Evolutionary conservation across 805 yeast genomes (phyloP).

Genomic region (Zygoascus biomembranicola): DNA sequence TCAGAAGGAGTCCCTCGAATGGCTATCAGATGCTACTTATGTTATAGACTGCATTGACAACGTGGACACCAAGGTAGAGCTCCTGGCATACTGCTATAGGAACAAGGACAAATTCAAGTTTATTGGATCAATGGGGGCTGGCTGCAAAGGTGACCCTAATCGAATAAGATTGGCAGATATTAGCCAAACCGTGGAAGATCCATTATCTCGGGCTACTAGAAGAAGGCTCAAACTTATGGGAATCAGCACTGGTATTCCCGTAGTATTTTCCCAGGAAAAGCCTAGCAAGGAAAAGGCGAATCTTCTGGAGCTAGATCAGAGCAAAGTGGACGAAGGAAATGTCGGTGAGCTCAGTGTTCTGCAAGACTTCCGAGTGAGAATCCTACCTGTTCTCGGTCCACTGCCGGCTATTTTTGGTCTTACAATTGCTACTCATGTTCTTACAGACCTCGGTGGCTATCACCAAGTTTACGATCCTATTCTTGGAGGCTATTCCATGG

Average conservation of each 20-base stretch:
- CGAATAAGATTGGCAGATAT: conserved; percentile 85
- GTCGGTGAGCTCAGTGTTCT: conserved; percentile 84
- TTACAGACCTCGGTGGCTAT: conserved; percentile 77
- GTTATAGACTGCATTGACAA: conserved; percentile 95
- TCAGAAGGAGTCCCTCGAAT: background rate
- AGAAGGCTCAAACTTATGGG: conserved; percentile 76
- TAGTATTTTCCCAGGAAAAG: conserved; percentile 88
- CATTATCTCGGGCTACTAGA: conserved; percentile 80
- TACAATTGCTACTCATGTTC: conserved; percentile 74
- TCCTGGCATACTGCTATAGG: conserved; percentile 62
- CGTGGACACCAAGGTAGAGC: conserved; percentile 91
- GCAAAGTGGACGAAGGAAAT: conserved; percentile 68
- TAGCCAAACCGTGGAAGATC: conserved; percentile 87
- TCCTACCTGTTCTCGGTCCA: conserved; percentile 91
- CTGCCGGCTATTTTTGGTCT: conserved; percentile 96
- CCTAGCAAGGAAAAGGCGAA: conserved; percentile 94
- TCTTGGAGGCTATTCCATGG: conserved; percentile 64
- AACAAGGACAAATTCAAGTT: conserved; percentile 45
- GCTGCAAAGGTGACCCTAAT: conserved; percentile 92
- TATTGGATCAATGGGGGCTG: conserved; percentile 94
- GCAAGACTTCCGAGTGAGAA: conserved; percentile 85
- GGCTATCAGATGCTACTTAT: conserved; percentile 41
- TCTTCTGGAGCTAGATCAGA: conserved; percentile 75
- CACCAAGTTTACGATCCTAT: conserved; percentile 28
- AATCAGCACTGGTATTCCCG: conserved; percentile 66